phyloP scores from a whole-genome alignment of 306 rosid genomes.

The Prunus padus region DNA sequence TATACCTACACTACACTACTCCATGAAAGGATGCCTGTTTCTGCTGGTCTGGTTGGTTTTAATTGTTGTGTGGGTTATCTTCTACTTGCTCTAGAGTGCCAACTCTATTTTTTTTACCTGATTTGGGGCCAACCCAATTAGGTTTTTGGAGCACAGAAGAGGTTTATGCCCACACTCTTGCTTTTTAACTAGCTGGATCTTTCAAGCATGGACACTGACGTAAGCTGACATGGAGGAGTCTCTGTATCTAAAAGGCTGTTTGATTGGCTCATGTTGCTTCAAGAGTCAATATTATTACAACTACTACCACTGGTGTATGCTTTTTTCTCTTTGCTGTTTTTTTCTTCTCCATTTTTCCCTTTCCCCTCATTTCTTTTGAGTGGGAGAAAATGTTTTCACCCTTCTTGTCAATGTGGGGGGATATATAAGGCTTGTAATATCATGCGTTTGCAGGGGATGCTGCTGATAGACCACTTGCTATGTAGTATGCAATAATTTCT shows the following conservation, averaged over 20 bases:
- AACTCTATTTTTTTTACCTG: constrained; percentile 42
- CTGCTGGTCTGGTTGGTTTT: constrained; percentile 33
- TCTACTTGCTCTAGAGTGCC: constrained; percentile 22
- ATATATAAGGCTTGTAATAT: neutral
- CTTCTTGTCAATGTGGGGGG: constrained; percentile 33
- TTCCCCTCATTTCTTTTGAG: constrained; percentile 47
- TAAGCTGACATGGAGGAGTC: constrained; percentile 30
- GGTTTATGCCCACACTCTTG: constrained; percentile 33
- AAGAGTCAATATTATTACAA: constrained; percentile 27
- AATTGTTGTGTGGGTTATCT: constrained; percentile 27
- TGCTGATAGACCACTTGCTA: neutral
- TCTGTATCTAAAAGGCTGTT: constrained; percentile 12
- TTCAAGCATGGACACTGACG: constrained; percentile 22
- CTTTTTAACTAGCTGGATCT: constrained; percentile 38
- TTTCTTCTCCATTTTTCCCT: constrained; percentile 41
- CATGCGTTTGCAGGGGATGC: neutral
- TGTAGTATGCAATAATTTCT: neutral
- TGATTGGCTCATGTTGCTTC: constrained; percentile 29
- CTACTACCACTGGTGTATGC: constrained; percentile 38
- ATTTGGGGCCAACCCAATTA: constrained; percentile 30
- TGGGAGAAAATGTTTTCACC: constrained; percentile 33
- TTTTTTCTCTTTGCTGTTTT: constrained; percentile 34
- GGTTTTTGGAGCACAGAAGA: constrained; percentile 45
- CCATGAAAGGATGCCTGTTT: constrained; percentile 6
- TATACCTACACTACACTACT: constrained; percentile 2